phyloP scores from a whole-genome alignment of 345 rosid genomes.

The Reutealis trisperma region DNA sequence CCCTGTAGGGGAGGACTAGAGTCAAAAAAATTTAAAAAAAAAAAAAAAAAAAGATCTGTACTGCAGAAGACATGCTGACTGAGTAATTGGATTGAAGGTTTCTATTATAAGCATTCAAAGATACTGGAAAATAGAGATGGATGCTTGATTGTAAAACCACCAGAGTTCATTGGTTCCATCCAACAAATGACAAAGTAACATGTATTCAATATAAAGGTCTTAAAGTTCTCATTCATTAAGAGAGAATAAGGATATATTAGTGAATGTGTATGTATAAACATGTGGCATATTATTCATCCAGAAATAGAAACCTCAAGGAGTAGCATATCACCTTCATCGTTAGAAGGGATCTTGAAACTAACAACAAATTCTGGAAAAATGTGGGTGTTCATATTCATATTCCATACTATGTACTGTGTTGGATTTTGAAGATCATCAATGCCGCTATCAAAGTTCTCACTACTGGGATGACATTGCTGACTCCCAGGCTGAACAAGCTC shows the following conservation, averaged over 20 bases:
- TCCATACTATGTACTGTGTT: constrained; percentile 64
- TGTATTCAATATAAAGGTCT: background rate
- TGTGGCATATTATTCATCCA: background rate
- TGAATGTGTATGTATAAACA: background rate
- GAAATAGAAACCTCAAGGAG: constrained; percentile 13
- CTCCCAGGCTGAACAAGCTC: constrained; percentile 66
- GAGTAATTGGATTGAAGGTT: constrained; percentile 51
- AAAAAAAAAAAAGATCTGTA: no score
- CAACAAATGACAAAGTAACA: constrained; percentile 16
- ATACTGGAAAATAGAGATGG: constrained; percentile 27
- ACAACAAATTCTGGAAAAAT: constrained; percentile 83
- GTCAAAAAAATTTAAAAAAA: constrained; percentile 26
- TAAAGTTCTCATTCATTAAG: constrained; percentile 11
- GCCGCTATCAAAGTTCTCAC: constrained; percentile 72
- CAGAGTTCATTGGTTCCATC: constrained; percentile 29
- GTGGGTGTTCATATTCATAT: constrained; percentile 83
- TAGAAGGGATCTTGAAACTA: constrained; percentile 74
- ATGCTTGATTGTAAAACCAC: constrained; percentile 25
- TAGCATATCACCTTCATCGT: constrained; percentile 69
- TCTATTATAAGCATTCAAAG: constrained; percentile 27
- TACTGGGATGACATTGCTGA: constrained; percentile 60
- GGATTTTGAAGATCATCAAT: constrained; percentile 77
- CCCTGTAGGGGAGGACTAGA: constrained; percentile 28
- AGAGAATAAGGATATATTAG: background rate
- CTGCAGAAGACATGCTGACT: constrained; percentile 34